Evolutionary conservation across 352 stramenopile species (phyloP).

Genomic region (Globisporangium megalacanthum): DNA sequence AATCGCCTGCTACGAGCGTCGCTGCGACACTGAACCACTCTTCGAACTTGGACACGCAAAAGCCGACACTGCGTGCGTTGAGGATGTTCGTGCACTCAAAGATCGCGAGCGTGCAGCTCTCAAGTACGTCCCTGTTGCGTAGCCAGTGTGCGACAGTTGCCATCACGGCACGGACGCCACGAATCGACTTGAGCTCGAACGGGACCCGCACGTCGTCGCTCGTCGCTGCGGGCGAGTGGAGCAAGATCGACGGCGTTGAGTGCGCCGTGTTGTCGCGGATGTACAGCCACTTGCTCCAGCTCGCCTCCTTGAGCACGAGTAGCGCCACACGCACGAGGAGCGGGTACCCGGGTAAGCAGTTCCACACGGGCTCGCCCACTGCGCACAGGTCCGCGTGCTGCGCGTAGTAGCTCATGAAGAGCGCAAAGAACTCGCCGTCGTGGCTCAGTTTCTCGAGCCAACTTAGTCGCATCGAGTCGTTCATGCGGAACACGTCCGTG

Average conservation of each 20-base stretch:
- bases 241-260: slow-evolving; percentile 24
- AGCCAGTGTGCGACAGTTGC: slow-evolving; percentile 48
- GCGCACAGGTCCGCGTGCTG: slow-evolving; percentile 42
- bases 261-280: slow-evolving; percentile 37
- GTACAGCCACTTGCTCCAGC: slow-evolving; percentile 59
- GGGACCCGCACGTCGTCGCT: slow-evolving; percentile 25
- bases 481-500: slow-evolving; percentile 50
- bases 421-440: slow-evolving; percentile 68
- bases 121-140: slow-evolving; percentile 53
- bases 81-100: slow-evolving; percentile 75
- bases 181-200: slow-evolving; percentile 48
- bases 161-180: slow-evolving; percentile 48
- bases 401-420: slow-evolving; percentile 59
- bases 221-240: slow-evolving; percentile 9
- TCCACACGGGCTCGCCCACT: slow-evolving; percentile 34
- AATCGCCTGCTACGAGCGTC: slow-evolving; percentile 9
- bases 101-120: slow-evolving; percentile 58
- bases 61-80: slow-evolving; percentile 52
- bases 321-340: slow-evolving; percentile 54
- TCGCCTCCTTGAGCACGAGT: slow-evolving; percentile 58
- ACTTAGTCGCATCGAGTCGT: slow-evolving; percentile 27
- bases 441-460: slow-evolving; percentile 55
- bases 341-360: slow-evolving; percentile 50
- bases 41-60: slow-evolving; percentile 55
- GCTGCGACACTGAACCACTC: slow-evolving; percentile 58